A percentile compares a stretch with the other conserved stretches of the same genome.
Evolutionary conservation across 352 stramenopile species (phyloP).

Genomic region (Phytophthora sp.): DNA sequence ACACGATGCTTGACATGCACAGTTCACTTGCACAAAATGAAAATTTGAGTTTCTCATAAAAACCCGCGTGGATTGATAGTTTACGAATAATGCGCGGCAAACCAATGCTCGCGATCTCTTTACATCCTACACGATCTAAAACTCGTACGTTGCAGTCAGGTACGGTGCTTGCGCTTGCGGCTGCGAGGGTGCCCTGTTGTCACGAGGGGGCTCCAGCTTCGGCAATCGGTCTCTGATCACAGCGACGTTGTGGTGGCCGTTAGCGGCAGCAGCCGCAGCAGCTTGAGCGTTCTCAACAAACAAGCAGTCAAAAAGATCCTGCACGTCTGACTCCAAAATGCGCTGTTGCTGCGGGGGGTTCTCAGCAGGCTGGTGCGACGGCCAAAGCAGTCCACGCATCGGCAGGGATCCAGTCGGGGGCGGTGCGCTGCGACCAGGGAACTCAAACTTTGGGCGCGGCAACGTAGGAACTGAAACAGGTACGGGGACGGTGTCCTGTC

Average conservation of each 20-base stretch:
- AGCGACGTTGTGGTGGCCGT: conserved; percentile 35
- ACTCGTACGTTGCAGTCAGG: conserved; percentile 44
- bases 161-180: conserved; percentile 31
- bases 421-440: conserved; percentile 14
- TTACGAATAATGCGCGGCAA: conserved; percentile 32
- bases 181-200: conserved; percentile 14
- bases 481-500: background rate
- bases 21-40: background rate
- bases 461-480: conserved; percentile 6
- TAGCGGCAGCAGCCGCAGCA: conserved; percentile 24
- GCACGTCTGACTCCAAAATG: conserved; percentile 47
- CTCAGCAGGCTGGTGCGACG: conserved; percentile 21
- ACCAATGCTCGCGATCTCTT: conserved; percentile 17
- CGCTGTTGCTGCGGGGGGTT: conserved; percentile 30
- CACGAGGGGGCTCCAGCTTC: conserved; percentile 29
- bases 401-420: conserved; percentile 33
- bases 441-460: conserved; percentile 38
- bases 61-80: conserved; percentile 34
- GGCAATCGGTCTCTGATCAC: conserved; percentile 38
- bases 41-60: conserved; percentile 5
- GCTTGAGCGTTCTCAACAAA: conserved; percentile 43
- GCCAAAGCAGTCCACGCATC: conserved; percentile 46
- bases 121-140: conserved; percentile 37
- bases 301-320: conserved; percentile 53
- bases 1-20: background rate